Conservation (phyloP, 352 stramenopile species). For the Blastocystis hominis region DNA sequence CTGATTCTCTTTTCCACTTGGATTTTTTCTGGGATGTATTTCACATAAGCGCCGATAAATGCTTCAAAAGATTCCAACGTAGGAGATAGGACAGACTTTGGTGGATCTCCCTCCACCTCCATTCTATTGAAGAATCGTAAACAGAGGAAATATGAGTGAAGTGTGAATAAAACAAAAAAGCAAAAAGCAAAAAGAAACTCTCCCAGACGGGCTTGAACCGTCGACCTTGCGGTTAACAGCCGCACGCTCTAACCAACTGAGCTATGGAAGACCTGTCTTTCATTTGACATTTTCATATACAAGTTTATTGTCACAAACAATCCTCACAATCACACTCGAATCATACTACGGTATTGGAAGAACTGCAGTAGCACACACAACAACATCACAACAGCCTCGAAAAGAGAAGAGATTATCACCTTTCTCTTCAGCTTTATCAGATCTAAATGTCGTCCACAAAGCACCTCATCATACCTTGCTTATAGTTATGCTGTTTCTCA, state of each 20-base stretch:
- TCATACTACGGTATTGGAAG: slow-evolving; percentile 24
- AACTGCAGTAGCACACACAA: slow-evolving; percentile 24
- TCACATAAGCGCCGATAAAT: neutral
- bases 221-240: too few relatives aligned
- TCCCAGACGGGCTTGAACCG: too few relatives aligned
- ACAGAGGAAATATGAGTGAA: neutral
- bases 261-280: too few relatives aligned
- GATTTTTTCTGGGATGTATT: neutral
- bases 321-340: neutral
- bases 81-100: neutral
- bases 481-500: slow-evolving; percentile 37
- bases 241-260: too few relatives aligned
- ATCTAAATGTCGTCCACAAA: neutral
- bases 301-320: neutral
- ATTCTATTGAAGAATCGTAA: neutral
- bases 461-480: neutral
- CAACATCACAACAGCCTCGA: slow-evolving; percentile 47
- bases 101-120: neutral
- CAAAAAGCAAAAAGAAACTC: too few relatives aligned
- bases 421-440: slow-evolving; percentile 34
- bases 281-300: neutral
- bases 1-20: neutral
- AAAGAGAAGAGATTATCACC: slow-evolving; percentile 6
- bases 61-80: slow-evolving; percentile 1
- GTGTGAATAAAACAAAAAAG: too few relatives aligned